phyloP scores from a whole-genome alignment of 108 stramenopile genomes.

The Hondaea fermentalgiana region DNA sequence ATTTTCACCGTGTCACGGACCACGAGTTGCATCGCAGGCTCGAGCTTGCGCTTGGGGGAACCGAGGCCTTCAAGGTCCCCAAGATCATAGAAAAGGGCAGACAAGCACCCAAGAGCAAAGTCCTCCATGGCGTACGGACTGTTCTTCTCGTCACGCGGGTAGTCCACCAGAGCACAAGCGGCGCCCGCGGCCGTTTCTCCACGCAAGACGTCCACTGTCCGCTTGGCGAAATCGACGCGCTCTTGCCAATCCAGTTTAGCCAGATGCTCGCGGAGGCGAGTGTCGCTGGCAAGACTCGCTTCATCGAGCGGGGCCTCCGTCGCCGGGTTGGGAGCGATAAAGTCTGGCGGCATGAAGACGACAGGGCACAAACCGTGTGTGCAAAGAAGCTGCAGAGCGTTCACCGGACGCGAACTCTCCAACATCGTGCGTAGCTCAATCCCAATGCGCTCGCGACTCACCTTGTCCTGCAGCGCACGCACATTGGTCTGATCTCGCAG shows the following conservation, averaged over 20 bases:
- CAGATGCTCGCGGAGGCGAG: not conserved
- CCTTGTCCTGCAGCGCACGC: constrained; percentile 66
- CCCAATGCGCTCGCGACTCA: constrained; percentile 73
- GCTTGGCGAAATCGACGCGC: not conserved
- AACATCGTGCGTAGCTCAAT: constrained; percentile 81
- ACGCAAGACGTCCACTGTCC: not conserved
- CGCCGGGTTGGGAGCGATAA: not conserved
- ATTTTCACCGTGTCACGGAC: not conserved
- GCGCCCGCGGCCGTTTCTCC: no score
- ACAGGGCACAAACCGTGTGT: not conserved
- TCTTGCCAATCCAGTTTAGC: not conserved
- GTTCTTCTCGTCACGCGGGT: not conserved
- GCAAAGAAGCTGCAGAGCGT: not conserved
- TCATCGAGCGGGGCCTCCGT: not conserved
- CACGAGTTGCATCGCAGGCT: not conserved
- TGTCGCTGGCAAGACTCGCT: not conserved
- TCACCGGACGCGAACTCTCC: constrained; percentile 42
- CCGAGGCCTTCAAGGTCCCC: not conserved
- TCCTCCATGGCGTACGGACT: not conserved
- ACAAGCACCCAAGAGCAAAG: not conserved
- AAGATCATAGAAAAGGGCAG: not conserved
- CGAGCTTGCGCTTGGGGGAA: not conserved
- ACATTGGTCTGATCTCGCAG: constrained; percentile 58
- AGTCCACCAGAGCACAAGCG: no score
- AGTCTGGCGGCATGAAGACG: not conserved